Base-by-base conservation (phyloP, 2,329 filamentous ascomycete genomes). In the Aspergillus ruber region DNA sequence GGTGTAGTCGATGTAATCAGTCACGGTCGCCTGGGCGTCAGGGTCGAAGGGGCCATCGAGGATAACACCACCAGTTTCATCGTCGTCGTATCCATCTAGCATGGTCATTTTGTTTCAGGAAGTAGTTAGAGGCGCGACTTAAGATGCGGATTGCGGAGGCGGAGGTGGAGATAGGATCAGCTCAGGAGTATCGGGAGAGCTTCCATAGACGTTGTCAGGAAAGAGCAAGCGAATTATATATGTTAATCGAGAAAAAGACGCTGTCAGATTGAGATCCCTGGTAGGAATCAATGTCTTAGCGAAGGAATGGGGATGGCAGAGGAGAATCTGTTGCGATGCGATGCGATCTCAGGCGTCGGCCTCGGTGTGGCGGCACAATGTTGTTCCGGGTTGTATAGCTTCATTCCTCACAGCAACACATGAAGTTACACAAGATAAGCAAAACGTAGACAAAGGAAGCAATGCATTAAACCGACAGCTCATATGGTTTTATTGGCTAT, bases 1-100 rank as follows among this genome's bases (percentile, higher is more conserved):
- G 52, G 82, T 85, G 67, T 84, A 85, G 64, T 84, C 81, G 49
- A 84, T 78, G 64, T 82, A 85, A 64, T 85, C 82, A 54, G 80
- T 83, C 41, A 85, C 78, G 21, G 81, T 83, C 29, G 80, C 79
- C 61, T 84, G 80, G 48, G 81, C 79, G 59, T 85, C 82, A 29
- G 82, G 81, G 60, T 84, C 81, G 46, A 76, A 74, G 45, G 75
- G 72, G 20, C 73, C 70, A 53, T 75, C 69, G n/a, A 71, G 56
- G 36, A 72, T 68, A 45, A 74, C 61, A 49, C 67, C 69, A 33
- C 69, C 68, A 47, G 67, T 65, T 43, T 71, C 67, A 53, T 69
- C 69, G 33, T 65, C 65, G 45, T 67, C 66, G 47, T 71, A 68
- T 42, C 68, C 64, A 70, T 73, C 72, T 17, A 60, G 47, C 56